These are phyloP conservation scores for Tympanopsis confertula DNA, from an alignment of 2,329 filamentous ascomycete genomes.

Conservation along the genomic window DNA sequence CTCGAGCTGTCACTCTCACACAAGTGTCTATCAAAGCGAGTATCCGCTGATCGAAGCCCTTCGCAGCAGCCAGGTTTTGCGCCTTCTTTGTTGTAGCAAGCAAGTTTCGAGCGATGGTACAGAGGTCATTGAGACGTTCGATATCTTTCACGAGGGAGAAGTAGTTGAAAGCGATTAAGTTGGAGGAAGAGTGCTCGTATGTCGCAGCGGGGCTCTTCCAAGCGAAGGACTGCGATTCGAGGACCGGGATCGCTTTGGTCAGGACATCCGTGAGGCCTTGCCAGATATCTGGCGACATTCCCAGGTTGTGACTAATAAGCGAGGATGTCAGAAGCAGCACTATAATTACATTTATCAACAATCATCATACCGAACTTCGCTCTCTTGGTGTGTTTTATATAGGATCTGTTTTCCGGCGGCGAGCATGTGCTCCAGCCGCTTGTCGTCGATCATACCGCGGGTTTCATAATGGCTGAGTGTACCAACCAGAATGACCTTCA, in stretches of 20 bases:
- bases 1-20: slow-evolving; percentile 50
- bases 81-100: slow-evolving; percentile 47
- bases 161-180: slow-evolving; percentile 32
- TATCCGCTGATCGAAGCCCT: slow-evolving; percentile 47
- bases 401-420: slow-evolving; percentile 48
- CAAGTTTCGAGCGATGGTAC: slow-evolving; percentile 49
- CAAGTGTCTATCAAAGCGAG: slow-evolving; percentile 51
- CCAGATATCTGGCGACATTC: slow-evolving; percentile 44
- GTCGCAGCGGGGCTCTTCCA: slow-evolving; percentile 43
- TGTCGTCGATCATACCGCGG: slow-evolving; percentile 45
- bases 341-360: background rate
- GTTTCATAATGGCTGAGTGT: slow-evolving; percentile 47
- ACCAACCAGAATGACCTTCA: slow-evolving; percentile 31
- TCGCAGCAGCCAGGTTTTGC: slow-evolving; percentile 50
- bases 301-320: slow-evolving; percentile 36
- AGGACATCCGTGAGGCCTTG: slow-evolving; percentile 43
- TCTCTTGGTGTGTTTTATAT: slow-evolving; percentile 41
- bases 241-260: slow-evolving; percentile 44
- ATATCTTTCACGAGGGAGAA: slow-evolving; percentile 30
- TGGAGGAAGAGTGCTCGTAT: slow-evolving; percentile 45
- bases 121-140: slow-evolving; percentile 48
- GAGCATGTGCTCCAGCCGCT: slow-evolving; percentile 42
- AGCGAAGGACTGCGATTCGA: slow-evolving; percentile 49
- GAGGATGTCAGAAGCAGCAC: slow-evolving; percentile 1
- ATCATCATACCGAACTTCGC: slow-evolving; percentile 33